Percentiles rank a stretch among this genome's conserved stretches.
Evolutionary conservation across 164 flowering plant genomes (phyloP).

Genomic region (grape (Vitis vinifera)): ASM3070453v1 NC_081821.1:11104001-11104500

Average conservation of each 20-base stretch:
- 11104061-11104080: conserved; percentile 43
- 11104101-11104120: conserved; percentile 49
- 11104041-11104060: conserved; percentile 46
- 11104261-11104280: not conserved
- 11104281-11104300: not conserved
- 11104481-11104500: too few relatives aligned
- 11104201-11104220: not conserved
- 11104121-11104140: conserved; percentile 48
- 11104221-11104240: conserved; percentile 1
- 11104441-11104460: too few relatives aligned
- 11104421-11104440: too few relatives aligned
- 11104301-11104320: not conserved
- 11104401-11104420: too few relatives aligned
- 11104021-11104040: conserved; percentile 46
- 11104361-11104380: too few relatives aligned
- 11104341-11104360: too few relatives aligned
- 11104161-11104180: conserved; percentile 34
- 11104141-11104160: conserved; percentile 40
- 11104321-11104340: too few relatives aligned
- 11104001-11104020: conserved; percentile 46
- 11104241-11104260: not conserved
- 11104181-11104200: not conserved
- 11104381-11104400: too few relatives aligned
- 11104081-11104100: conserved; percentile 47
- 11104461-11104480: too few relatives aligned